Percentiles rank a stretch among this genome's conserved stretches.
phyloP scores from a whole-genome alignment of 805 yeast species.

The Myxozyma melibiosi region DNA sequence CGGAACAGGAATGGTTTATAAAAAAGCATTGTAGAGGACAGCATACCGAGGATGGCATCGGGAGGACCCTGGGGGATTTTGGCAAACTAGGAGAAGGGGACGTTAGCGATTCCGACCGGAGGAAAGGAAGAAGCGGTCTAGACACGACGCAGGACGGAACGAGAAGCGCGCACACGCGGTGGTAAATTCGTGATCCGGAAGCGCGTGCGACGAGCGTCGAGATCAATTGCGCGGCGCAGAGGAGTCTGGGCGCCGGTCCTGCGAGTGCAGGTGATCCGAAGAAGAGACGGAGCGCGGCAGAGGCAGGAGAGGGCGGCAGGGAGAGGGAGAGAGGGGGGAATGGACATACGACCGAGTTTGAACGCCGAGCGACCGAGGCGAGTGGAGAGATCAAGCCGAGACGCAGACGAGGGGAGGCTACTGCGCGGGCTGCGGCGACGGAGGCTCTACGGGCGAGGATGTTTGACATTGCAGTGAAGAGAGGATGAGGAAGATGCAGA shows the following conservation, averaged over 20 bases:
- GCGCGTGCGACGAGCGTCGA: too few relatives aligned
- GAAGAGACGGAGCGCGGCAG: background rate
- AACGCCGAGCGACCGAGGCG: constrained; percentile 3
- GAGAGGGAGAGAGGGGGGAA: background rate
- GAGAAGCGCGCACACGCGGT: background rate
- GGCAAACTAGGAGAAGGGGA: constrained; percentile 34
- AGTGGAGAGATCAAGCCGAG: constrained; percentile 1
- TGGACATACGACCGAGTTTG: constrained; percentile 20
- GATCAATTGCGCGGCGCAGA: too few relatives aligned
- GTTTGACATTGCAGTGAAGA: constrained; percentile 4
- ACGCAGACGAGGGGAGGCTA: constrained; percentile 2
- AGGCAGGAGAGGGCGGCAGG: background rate
- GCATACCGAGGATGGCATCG: constrained; percentile 64
- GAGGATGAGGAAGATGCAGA: background rate
- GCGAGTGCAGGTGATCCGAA: background rate
- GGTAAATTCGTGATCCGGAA: background rate
- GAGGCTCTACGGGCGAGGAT: constrained; percentile 11
- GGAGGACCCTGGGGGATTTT: constrained; percentile 66
- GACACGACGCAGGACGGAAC: background rate
- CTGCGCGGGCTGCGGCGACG: constrained; percentile 2
- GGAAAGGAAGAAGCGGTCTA: too few relatives aligned
- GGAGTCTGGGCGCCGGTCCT: too few relatives aligned
- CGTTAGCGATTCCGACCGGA: too few relatives aligned
- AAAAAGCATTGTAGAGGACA: background rate
- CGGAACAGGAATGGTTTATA: too few relatives aligned